phyloP scores from a whole-genome alignment of 202 grass and related monocot genomes.

The Cymbopogon flexuosus region DNA sequence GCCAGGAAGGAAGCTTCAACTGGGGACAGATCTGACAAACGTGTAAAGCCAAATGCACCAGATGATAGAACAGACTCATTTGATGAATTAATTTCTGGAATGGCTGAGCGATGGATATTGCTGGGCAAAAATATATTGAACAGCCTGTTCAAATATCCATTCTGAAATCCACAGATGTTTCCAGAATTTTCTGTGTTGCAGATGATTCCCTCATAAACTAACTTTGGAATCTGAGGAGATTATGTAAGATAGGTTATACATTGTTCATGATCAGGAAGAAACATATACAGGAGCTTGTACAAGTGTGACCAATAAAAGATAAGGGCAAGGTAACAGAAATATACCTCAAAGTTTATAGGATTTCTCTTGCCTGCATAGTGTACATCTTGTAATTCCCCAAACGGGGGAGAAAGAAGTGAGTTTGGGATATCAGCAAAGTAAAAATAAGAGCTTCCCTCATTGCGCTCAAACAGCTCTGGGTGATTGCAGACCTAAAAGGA shows the following conservation, averaged over 20 bases:
- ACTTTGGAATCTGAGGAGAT: slow-evolving; percentile 77
- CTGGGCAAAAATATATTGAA: slow-evolving; percentile 89
- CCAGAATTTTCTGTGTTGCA: slow-evolving; percentile 38
- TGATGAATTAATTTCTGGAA: slow-evolving; percentile 45
- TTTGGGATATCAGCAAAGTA: slow-evolving; percentile 88
- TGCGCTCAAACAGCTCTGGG: slow-evolving; percentile 97
- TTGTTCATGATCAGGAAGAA: slow-evolving; percentile 25
- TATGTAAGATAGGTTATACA: slow-evolving; percentile 22
- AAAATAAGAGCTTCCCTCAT: slow-evolving; percentile 92
- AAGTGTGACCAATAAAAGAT: slow-evolving; percentile 3
- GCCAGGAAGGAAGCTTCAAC: slow-evolving; percentile 79
- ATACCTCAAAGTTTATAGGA: slow-evolving; percentile 82
- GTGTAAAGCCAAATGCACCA: slow-evolving; percentile 83
- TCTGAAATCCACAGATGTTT: slow-evolving; percentile 41
- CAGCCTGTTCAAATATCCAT: slow-evolving; percentile 56
- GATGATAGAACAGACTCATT: slow-evolving; percentile 31
- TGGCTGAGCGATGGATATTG: slow-evolving; percentile 58
- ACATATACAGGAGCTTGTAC: background rate
- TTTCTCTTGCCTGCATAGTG: slow-evolving; percentile 82
- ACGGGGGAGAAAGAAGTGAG: slow-evolving; percentile 84
- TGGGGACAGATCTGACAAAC: slow-evolving; percentile 63
- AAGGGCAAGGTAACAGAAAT: slow-evolving; percentile 18
- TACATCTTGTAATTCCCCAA: slow-evolving; percentile 87
- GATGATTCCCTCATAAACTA: slow-evolving; percentile 70
- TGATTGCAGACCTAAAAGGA: slow-evolving; percentile 94